These are phyloP conservation scores for Fusarium anguioides DNA, from an alignment of 2,329 filamentous ascomycete genomes.

Conservation along the genomic window DNA sequence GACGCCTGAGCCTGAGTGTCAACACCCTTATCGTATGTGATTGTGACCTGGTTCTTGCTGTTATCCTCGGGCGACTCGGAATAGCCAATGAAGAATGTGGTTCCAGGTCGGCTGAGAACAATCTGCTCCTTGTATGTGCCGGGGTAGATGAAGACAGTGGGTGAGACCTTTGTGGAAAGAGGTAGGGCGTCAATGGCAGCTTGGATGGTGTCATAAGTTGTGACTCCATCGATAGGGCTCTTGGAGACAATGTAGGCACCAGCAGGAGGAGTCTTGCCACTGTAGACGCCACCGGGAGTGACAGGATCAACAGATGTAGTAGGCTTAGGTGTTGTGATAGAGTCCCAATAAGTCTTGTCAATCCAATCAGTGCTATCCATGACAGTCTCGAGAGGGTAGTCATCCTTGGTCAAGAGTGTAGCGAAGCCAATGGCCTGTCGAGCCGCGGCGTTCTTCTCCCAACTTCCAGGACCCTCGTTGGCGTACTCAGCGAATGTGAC, in stretches of 20 bases:
- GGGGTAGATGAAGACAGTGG: conserved; percentile 42
- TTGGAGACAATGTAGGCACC: conserved; percentile 41
- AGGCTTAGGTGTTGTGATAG: conserved; percentile 38
- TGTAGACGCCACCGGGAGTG: conserved; percentile 47
- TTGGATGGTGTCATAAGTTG: conserved; percentile 22
- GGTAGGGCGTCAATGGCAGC: conserved; percentile 56
- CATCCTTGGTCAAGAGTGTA: conserved; percentile 35
- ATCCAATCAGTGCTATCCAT: conserved; percentile 44
- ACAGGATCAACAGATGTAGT: conserved; percentile 2
- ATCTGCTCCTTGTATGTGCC: conserved; percentile 41
- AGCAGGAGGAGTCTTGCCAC: conserved; percentile 51
- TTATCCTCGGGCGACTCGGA: conserved; percentile 43
- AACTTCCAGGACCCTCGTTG: conserved; percentile 61
- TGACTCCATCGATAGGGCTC: conserved; percentile 27
- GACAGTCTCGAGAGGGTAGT: conserved; percentile 23
- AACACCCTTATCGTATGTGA: conserved; percentile 39
- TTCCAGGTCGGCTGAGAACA: conserved; percentile 26
- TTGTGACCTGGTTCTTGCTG: conserved; percentile 37
- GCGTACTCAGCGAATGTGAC: conserved; percentile 68
- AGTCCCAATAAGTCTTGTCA: conserved; percentile 38
- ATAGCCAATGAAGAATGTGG: conserved; percentile 37
- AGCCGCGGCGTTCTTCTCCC: conserved; percentile 39
- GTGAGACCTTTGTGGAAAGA: conserved; percentile 40
- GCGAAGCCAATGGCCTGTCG: conserved; percentile 34
- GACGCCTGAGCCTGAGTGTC: conserved; percentile 39